These are phyloP conservation scores for Botrytis porri DNA, from an alignment of 2,329 filamentous ascomycete genomes.

Conservation along the genomic window DNA sequence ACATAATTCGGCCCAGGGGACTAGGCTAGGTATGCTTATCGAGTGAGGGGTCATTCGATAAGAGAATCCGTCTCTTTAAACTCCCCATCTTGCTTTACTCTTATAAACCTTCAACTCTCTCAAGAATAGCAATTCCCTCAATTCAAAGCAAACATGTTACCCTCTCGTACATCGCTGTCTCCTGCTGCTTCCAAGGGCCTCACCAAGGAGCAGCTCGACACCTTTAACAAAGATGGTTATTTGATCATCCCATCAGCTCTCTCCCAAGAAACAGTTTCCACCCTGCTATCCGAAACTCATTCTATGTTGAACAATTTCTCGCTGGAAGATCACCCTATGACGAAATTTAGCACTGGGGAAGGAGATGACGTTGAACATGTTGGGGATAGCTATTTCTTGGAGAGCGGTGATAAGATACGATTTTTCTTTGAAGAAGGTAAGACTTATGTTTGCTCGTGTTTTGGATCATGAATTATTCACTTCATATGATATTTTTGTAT, in stretches of 20 bases:
- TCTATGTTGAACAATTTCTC: slow-evolving; percentile 71
- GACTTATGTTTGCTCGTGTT: slow-evolving; percentile 15
- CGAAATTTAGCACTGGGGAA: slow-evolving; percentile 85
- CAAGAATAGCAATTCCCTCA: not conserved
- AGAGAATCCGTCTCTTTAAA: not conserved
- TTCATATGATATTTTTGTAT: not conserved
- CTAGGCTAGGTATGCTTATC: not conserved
- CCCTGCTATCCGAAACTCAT: slow-evolving; percentile 72
- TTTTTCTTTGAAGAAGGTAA: slow-evolving; percentile 95
- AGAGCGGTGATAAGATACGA: slow-evolving; percentile 83
- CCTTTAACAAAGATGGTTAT: slow-evolving; percentile 83
- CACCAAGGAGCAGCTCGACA: slow-evolving; percentile 64
- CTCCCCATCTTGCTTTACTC: not conserved
- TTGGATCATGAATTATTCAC: not conserved
- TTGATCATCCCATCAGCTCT: slow-evolving; percentile 81
- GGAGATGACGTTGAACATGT: slow-evolving; percentile 65
- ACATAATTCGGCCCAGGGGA: not conserved
- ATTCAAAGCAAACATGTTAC: not conserved
- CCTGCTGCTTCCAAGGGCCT: slow-evolving; percentile 44
- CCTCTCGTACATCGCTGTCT: not conserved
- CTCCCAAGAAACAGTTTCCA: slow-evolving; percentile 58
- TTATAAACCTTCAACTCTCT: not conserved
- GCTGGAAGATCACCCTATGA: slow-evolving; percentile 84
- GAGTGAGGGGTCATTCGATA: not conserved
- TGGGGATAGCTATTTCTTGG: slow-evolving; percentile 91